phyloP scores from a whole-genome alignment of 2,329 filamentous ascomycete species.

The Hypoxylon sp. region DNA sequence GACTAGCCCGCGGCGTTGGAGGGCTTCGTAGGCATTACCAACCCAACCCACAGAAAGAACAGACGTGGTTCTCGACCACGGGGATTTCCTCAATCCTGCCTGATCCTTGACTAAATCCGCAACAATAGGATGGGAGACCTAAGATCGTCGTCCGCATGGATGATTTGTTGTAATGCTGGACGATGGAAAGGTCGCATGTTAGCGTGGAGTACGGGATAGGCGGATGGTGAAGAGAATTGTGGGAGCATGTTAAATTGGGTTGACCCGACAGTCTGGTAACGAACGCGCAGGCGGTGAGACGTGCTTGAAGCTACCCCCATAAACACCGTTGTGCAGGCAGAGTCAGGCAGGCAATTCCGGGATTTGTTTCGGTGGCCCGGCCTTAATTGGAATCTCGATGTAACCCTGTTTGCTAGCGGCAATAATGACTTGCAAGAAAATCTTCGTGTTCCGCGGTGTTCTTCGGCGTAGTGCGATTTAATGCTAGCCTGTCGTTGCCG shows the following conservation, averaged over 20 bases:
- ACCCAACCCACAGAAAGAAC: slow-evolving; percentile 8
- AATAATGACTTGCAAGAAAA: slow-evolving; percentile 34
- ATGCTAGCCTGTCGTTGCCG: background rate
- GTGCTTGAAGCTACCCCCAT: slow-evolving; percentile 9
- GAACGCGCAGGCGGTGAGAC: slow-evolving; percentile 37
- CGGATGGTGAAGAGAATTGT: slow-evolving; percentile 29
- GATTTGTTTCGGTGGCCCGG: slow-evolving; percentile 32
- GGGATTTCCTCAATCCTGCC: slow-evolving; percentile 16
- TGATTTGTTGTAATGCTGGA: slow-evolving; percentile 17
- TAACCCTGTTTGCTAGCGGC: slow-evolving; percentile 34
- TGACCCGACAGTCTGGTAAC: slow-evolving; percentile 42
- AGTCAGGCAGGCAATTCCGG: slow-evolving; percentile 30
- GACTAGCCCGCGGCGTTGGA: slow-evolving; percentile 16
- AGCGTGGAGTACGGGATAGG: slow-evolving; percentile 29
- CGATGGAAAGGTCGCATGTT: slow-evolving; percentile 16
- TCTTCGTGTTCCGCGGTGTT: slow-evolving; percentile 14
- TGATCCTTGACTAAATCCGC: slow-evolving; percentile 23
- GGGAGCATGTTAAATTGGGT: slow-evolving; percentile 26
- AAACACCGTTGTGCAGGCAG: slow-evolving; percentile 17
- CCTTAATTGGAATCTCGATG: slow-evolving; percentile 33
- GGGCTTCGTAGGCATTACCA: slow-evolving; percentile 1
- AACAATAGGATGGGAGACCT: slow-evolving; percentile 1
- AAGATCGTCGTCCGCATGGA: slow-evolving; percentile 15
- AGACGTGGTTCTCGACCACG: slow-evolving; percentile 19
- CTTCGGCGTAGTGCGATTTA: slow-evolving; percentile 6